Evolutionary conservation across 352 stramenopile genomes (phyloP).

Genomic region (Plasmopara muralis): DNA sequence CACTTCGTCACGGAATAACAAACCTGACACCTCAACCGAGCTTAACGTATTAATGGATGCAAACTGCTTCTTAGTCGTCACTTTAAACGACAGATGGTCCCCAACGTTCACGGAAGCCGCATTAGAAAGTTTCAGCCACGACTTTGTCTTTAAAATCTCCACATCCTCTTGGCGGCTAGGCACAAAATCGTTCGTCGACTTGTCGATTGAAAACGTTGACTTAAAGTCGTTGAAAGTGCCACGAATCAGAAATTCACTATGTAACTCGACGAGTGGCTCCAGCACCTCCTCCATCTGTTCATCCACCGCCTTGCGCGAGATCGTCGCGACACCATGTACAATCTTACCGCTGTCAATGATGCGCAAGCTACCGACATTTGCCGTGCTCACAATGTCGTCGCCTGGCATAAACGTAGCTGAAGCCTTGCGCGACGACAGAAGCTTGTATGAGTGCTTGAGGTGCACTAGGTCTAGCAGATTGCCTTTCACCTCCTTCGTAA

Average conservation of each 20-base stretch:
- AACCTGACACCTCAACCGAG: slow-evolving; percentile 43
- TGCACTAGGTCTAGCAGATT: slow-evolving; percentile 83
- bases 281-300: slow-evolving; percentile 47
- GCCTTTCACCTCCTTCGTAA: slow-evolving; percentile 72
- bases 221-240: slow-evolving; percentile 70
- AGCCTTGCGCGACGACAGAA: slow-evolving; percentile 37
- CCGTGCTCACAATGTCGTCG: slow-evolving; percentile 66
- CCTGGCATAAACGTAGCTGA: slow-evolving; percentile 43
- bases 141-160: slow-evolving; percentile 59
- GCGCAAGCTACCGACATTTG: slow-evolving; percentile 59
- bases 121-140: slow-evolving; percentile 44
- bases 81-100: slow-evolving; percentile 45
- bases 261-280: slow-evolving; percentile 65
- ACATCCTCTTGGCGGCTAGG: slow-evolving; percentile 32
- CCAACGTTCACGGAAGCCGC: slow-evolving; percentile 26
- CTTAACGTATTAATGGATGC: slow-evolving; percentile 32
- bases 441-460: slow-evolving; percentile 79
- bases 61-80: slow-evolving; percentile 55
- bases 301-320: slow-evolving; percentile 53
- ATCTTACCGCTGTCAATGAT: slow-evolving; percentile 81
- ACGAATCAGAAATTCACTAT: slow-evolving; percentile 82
- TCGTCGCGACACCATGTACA: slow-evolving; percentile 57
- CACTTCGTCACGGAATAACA: slow-evolving; percentile 35
- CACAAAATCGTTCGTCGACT: slow-evolving; percentile 37
- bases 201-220: slow-evolving; percentile 60